phyloP scores from a whole-genome alignment of 2,329 filamentous ascomycete species.

The Trichocomaceae sp. region DNA sequence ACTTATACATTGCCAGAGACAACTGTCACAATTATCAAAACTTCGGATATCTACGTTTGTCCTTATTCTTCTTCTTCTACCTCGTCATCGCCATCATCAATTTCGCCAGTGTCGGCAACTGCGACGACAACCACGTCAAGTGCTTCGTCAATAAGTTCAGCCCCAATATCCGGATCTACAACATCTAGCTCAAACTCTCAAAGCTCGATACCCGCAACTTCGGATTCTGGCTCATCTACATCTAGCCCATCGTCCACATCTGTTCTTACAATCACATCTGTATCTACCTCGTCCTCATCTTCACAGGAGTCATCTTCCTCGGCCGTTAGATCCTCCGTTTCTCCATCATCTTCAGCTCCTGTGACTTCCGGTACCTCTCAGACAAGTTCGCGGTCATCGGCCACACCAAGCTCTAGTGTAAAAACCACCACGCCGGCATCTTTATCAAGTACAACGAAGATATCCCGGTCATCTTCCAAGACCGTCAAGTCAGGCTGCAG shows the following conservation, averaged over 20 bases:
- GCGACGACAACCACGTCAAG: constrained; percentile 13
- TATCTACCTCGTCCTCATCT: not conserved
- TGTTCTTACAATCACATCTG: not conserved
- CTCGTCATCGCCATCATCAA: constrained; percentile 21
- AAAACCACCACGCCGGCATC: too few species aligned
- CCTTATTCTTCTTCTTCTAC: constrained; percentile 50
- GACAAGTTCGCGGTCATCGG: not conserved
- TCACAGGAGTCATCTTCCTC: not conserved
- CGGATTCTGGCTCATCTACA: not conserved
- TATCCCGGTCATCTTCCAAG: not conserved
- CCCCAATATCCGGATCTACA: constrained; percentile 18
- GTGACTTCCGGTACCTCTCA: not conserved
- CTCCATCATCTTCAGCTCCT: not conserved
- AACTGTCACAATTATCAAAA: constrained; percentile 62
- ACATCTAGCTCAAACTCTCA: constrained; percentile 21
- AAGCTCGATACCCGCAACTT: constrained; percentile 7
- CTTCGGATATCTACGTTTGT: constrained; percentile 63
- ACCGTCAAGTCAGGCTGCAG: not conserved
- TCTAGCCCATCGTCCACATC: not conserved
- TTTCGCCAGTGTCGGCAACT: constrained; percentile 24
- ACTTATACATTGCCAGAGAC: constrained; percentile 65
- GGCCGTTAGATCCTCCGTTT: not conserved
- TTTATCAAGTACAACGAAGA: not conserved
- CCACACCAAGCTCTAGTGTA: not conserved
- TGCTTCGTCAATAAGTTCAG: not conserved